Percentiles rank a stretch among this genome's conserved stretches.
These are phyloP conservation scores for Schizonepeta tenuifolia DNA, from an alignment of 257 asterid genomes.

Conservation along the genomic window DNA sequence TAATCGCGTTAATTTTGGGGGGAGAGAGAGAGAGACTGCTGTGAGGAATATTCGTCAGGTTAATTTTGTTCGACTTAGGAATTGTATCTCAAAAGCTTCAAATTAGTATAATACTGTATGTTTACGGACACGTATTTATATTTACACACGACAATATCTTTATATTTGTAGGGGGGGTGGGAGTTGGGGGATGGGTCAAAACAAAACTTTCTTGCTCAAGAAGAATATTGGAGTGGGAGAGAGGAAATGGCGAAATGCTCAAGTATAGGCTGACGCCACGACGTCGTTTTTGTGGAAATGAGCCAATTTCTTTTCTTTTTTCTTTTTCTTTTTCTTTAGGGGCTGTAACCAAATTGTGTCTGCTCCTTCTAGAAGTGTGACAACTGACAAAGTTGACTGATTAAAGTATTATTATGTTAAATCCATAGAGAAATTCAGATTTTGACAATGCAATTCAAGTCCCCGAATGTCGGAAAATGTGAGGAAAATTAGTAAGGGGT, in stretches of 20 bases:
- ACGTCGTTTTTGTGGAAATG: slow-evolving; percentile 18
- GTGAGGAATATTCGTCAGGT: slow-evolving; percentile 32
- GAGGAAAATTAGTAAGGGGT: not conserved
- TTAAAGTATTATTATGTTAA: too few species aligned
- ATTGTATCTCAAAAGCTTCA: not conserved
- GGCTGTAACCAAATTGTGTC: not conserved
- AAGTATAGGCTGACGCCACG: slow-evolving; percentile 37
- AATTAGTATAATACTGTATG: not conserved
- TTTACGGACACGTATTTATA: not conserved
- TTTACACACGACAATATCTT: not conserved
- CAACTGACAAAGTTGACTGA: slow-evolving; percentile 33
- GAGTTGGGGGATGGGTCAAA: not conserved
- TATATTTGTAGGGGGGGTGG: not conserved
- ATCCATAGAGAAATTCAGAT: not conserved
- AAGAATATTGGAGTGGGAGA: slow-evolving; percentile 32
- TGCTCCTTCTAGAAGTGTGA: slow-evolving; percentile 38
- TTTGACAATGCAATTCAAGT: not conserved
- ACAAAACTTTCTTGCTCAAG: slow-evolving; percentile 30
- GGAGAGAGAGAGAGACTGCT: not conserved
- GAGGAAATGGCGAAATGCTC: slow-evolving; percentile 32
- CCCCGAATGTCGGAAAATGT: not conserved
- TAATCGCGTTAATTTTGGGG: not conserved
- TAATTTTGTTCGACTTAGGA: slow-evolving; percentile 26
- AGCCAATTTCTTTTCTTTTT: not conserved
- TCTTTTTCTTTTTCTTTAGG: not conserved